Percentiles rank a stretch among this genome's conserved stretches.
Evolutionary conservation across 1,284 basidiomycete species (phyloP).

Genomic region (Pseudozyma thailandica): DNA sequence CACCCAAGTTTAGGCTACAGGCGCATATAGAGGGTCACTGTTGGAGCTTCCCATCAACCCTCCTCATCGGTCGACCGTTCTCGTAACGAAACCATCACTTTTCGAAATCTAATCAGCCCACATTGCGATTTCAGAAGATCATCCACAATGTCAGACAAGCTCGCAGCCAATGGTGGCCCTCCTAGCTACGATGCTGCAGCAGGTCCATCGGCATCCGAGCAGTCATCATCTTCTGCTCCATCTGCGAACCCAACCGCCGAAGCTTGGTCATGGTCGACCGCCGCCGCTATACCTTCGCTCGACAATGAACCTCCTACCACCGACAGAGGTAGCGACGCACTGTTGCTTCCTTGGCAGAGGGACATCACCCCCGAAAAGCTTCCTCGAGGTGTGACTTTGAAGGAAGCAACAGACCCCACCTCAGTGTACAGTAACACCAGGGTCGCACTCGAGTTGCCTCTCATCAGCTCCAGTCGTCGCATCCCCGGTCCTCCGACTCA

Average conservation of each 20-base stretch:
- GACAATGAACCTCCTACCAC: neutral
- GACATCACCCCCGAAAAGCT: neutral
- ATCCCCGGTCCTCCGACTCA: constrained; percentile 16
- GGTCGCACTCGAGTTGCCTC: constrained; percentile 23
- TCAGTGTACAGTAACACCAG: constrained; percentile 18
- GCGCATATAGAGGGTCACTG: too few relatives aligned
- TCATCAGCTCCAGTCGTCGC: constrained; percentile 9
- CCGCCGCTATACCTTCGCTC: neutral
- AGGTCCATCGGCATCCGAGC: neutral
- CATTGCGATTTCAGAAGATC: too few relatives aligned
- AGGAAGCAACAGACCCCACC: constrained; percentile 20
- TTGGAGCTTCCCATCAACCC: too few relatives aligned
- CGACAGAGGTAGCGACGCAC: too few relatives aligned
- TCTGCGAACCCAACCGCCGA: neutral
- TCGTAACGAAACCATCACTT: too few relatives aligned
- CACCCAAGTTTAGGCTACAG: too few relatives aligned
- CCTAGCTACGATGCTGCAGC: constrained; percentile 12
- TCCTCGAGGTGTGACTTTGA: constrained; percentile 17
- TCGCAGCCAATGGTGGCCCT: constrained; percentile 17
- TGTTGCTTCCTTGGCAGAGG: too few relatives aligned
- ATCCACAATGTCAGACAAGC: constrained; percentile 7
- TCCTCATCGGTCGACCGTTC: too few relatives aligned
- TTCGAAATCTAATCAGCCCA: too few relatives aligned
- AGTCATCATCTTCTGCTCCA: neutral
- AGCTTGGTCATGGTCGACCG: neutral